Conservation (phyloP, 805 yeast species). For the Sugiyamaella smithiae region DNA sequence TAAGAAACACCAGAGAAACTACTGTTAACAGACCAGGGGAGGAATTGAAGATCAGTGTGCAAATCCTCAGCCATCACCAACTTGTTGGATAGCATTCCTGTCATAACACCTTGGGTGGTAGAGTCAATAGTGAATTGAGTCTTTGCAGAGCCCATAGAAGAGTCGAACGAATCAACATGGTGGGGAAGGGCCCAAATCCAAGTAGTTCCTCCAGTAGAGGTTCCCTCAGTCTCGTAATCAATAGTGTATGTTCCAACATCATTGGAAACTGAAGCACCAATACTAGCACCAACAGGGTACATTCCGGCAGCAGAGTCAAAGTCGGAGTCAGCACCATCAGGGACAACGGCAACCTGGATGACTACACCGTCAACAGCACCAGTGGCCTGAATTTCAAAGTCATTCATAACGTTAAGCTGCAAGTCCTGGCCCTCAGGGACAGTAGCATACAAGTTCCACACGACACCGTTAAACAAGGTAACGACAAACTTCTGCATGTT, state of each 20-base stretch:
- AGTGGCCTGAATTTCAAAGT: slow-evolving; percentile 38
- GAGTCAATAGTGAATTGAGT: slow-evolving; percentile 43
- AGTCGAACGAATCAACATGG: slow-evolving; percentile 48
- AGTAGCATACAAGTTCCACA: slow-evolving; percentile 54
- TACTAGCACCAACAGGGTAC: slow-evolving; percentile 50
- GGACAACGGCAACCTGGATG: slow-evolving; percentile 59
- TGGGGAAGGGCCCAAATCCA: slow-evolving; percentile 69
- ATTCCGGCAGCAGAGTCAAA: slow-evolving; percentile 70
- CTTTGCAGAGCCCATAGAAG: slow-evolving; percentile 30
- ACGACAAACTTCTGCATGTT: slow-evolving; percentile 42
- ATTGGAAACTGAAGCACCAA: slow-evolving; percentile 46
- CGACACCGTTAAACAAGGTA: slow-evolving; percentile 39
- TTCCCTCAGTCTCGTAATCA: slow-evolving; percentile 49
- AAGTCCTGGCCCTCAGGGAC: slow-evolving; percentile 35
- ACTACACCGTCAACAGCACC: slow-evolving; percentile 43
- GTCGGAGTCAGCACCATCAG: slow-evolving; percentile 28
- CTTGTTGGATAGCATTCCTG: slow-evolving; percentile 35
- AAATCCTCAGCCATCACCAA: slow-evolving; percentile 38
- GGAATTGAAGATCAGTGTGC: slow-evolving; percentile 46
- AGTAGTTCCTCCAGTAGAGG: slow-evolving; percentile 41
- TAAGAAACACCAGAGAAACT: slow-evolving; percentile 42
- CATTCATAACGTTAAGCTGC: slow-evolving; percentile 34
- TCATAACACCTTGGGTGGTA: slow-evolving; percentile 44
- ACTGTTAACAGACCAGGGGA: slow-evolving; percentile 53
- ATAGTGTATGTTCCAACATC: slow-evolving; percentile 51